These are phyloP conservation scores for Pouteria glomerata DNA, from an alignment of 148 eudicot genomes.

Conservation along the genomic window DNA sequence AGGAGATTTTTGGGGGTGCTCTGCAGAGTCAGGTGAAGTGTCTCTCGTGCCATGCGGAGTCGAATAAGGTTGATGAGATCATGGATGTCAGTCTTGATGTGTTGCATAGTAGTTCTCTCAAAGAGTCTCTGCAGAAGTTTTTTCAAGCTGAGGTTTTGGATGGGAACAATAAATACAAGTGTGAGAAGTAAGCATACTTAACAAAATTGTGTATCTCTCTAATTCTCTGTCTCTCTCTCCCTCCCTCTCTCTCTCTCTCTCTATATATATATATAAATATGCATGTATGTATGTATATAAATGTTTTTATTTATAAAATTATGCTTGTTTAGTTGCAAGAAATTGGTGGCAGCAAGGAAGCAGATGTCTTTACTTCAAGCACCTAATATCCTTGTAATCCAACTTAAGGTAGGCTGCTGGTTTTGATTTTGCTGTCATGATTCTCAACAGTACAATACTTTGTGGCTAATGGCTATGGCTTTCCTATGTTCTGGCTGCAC, in stretches of 20 bases:
- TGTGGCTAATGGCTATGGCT: neutral
- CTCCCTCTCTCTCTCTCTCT: neutral
- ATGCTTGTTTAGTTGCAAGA: conserved; percentile 67
- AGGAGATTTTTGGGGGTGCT: conserved; percentile 95
- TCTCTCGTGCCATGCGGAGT: conserved; percentile 76
- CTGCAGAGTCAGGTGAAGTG: conserved; percentile 97
- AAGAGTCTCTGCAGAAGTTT: conserved; percentile 78
- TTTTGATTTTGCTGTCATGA: neutral
- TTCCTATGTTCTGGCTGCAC: conserved; percentile 9
- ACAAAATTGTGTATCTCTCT: too few species aligned
- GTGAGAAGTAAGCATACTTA: conserved; percentile 94
- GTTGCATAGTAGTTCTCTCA: conserved; percentile 59
- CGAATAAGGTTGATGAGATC: conserved; percentile 94
- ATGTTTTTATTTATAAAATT: conserved; percentile 10
- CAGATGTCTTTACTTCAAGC: conserved; percentile 95
- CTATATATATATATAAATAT: too few species aligned
- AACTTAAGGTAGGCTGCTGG: conserved; percentile 69
- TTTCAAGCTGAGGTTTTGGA: conserved; percentile 87
- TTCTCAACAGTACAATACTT: neutral
- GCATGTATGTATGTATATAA: neutral
- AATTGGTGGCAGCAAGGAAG: conserved; percentile 84
- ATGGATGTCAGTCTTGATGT: conserved; percentile 97
- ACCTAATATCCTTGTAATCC: conserved; percentile 91
- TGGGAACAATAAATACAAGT: conserved; percentile 93
- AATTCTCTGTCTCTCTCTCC: conserved; percentile 6